phyloP scores from a whole-genome alignment of 2,329 filamentous ascomycete genomes.

The Iodosphaeria phyllophila region DNA sequence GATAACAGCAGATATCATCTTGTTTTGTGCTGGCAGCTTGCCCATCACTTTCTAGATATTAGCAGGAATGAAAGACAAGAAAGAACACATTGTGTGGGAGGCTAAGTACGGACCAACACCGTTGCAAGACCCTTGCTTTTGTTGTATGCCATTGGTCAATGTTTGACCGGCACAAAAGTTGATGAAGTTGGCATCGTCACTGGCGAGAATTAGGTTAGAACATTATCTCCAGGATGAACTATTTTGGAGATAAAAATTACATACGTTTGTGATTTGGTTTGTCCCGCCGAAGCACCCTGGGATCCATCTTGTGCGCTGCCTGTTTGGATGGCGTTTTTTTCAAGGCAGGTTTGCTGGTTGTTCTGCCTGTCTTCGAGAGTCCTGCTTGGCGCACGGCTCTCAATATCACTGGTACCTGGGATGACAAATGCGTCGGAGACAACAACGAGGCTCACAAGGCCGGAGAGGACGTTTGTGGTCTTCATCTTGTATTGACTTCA shows the following conservation, averaged over 20 bases:
- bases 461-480: constrained; percentile 27
- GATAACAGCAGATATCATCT: constrained; percentile 40
- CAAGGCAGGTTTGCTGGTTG: constrained; percentile 21
- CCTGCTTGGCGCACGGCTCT: constrained; percentile 10
- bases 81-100: no score
- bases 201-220: no score
- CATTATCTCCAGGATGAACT: no score
- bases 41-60: constrained; percentile 28
- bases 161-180: constrained; percentile 37
- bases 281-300: constrained; percentile 19
- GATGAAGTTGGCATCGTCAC: constrained; percentile 41
- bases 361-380: constrained; percentile 23
- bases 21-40: constrained; percentile 31
- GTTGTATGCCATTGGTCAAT: constrained; percentile 41
- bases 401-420: constrained; percentile 17
- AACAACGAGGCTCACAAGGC: constrained; percentile 27
- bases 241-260: no score
- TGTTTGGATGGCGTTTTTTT: constrained; percentile 25
- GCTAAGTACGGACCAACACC: constrained; percentile 29
- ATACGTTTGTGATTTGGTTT: constrained; percentile 32
- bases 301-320: constrained; percentile 21
- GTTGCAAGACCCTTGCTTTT: constrained; percentile 41
- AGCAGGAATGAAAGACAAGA: constrained; percentile 5
- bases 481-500: constrained; percentile 26
- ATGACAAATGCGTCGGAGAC: constrained; percentile 25